Evolutionary conservation across 225 moss, liverwort and hornwort genomes (phyloP).

Genomic region (Marchantia polymorpha): DNA sequence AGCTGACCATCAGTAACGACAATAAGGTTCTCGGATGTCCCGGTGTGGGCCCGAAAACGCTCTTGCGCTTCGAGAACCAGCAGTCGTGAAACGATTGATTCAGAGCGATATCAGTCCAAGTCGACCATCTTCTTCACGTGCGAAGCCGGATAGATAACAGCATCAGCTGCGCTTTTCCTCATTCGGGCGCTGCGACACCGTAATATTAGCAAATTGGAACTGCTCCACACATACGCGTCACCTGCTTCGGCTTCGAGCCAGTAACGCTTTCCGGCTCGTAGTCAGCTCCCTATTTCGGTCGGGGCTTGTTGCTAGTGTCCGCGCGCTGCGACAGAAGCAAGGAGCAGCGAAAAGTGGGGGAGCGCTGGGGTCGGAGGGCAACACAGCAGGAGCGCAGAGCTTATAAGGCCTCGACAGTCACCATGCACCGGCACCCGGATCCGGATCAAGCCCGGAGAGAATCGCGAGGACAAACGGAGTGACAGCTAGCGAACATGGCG

Average conservation of each 20-base stretch:
- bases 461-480: too few relatives aligned
- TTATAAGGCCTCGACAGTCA: not conserved
- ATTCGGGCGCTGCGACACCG: not conserved
- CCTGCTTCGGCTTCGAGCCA: not conserved
- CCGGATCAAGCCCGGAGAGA: too few relatives aligned
- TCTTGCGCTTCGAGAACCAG: not conserved
- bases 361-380: not conserved
- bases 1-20: conserved; percentile 4
- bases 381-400: not conserved
- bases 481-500: not conserved
- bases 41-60: not conserved
- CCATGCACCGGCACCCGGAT: not conserved
- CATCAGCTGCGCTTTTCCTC: not conserved
- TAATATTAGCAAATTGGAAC: not conserved
- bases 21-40: not conserved
- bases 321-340: not conserved
- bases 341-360: not conserved
- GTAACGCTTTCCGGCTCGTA: not conserved
- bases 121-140: not conserved
- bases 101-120: not conserved
- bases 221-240: not conserved
- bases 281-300: not conserved
- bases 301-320: not conserved
- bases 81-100: not conserved
- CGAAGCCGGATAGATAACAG: not conserved